Conservation (phyloP, 1,139 yeast genomes). For the Hansenula lynferdii region DNA sequence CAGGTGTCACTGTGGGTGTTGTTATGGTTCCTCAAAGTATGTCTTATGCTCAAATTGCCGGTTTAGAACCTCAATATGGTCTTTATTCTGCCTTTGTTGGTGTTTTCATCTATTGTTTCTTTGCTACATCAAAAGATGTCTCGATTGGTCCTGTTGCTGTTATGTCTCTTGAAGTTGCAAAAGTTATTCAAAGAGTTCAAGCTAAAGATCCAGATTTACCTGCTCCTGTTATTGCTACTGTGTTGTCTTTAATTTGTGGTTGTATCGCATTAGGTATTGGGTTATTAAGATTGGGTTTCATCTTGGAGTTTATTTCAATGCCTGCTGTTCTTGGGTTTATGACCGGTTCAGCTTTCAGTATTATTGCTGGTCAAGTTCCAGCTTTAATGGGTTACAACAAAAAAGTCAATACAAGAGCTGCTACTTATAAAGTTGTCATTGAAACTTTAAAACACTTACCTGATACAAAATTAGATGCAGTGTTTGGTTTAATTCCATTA, state of each 20-base stretch:
- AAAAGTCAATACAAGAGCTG: constrained; percentile 63
- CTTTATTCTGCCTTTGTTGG: constrained; percentile 91
- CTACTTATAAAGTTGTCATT: constrained; percentile 68
- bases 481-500: constrained; percentile 78
- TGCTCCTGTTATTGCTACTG: constrained; percentile 73
- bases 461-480: constrained; percentile 71
- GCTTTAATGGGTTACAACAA: constrained; percentile 72
- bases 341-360: constrained; percentile 89
- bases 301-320: constrained; percentile 81
- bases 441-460: constrained; percentile 69
- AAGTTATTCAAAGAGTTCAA: constrained; percentile 65
- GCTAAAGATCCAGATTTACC: constrained; percentile 38
- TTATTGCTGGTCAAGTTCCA: constrained; percentile 82
- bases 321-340: constrained; percentile 96
- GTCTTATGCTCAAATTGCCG: constrained; percentile 91
- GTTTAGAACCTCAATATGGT: constrained; percentile 78
- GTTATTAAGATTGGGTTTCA: constrained; percentile 75
- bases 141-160: constrained; percentile 98
- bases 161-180: constrained; percentile 84
- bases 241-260: constrained; percentile 78
- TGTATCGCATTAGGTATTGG: constrained; percentile 82
- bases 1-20: constrained; percentile 91
- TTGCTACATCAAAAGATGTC: constrained; percentile 94
- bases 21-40: constrained; percentile 93
- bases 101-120: constrained; percentile 80